A percentile compares a stretch with the other conserved stretches of the same genome.
Evolutionary conservation across 2,329 filamentous ascomycete species (phyloP).

Genomic region (Lachnellula hyalina): DNA sequence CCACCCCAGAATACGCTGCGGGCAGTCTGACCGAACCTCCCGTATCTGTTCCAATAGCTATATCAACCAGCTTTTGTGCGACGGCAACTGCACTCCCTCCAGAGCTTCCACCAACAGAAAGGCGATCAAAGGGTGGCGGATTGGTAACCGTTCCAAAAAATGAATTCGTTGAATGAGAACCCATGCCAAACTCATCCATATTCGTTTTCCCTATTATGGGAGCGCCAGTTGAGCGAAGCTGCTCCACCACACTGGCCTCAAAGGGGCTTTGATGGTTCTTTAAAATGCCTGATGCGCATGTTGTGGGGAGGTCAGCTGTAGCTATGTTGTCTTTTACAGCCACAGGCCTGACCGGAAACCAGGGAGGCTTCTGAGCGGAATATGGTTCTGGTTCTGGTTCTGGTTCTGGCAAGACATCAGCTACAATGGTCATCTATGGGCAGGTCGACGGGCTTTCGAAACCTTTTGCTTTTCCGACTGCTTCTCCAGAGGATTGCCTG

Average conservation of each 20-base stretch:
- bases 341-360: neutral
- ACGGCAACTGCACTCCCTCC: conserved; percentile 90
- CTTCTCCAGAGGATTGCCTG: neutral
- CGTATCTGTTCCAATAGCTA: conserved; percentile 85
- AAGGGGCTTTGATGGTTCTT: conserved; percentile 68
- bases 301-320: conserved; percentile 61
- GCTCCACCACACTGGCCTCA: conserved; percentile 72
- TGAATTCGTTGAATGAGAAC: conserved; percentile 71
- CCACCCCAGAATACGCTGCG: conserved; percentile 62
- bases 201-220: conserved; percentile 74
- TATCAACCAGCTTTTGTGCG: conserved; percentile 48
- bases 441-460: neutral
- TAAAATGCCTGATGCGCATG: conserved; percentile 76
- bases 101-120: conserved; percentile 81
- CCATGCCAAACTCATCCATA: conserved; percentile 96
- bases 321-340: conserved; percentile 75
- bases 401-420: no score
- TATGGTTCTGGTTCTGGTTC: neutral
- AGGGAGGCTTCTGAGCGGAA: neutral
- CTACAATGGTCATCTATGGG: no score
- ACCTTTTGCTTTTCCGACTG: neutral
- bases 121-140: neutral
- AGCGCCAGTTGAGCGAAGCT: conserved; percentile 59
- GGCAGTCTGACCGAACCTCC: conserved; percentile 67
- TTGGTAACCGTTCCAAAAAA: conserved; percentile 56